These are phyloP conservation scores for Hyaloscypha hepaticicola DNA, from an alignment of 495 filamentous ascomycete species.

Conservation along the genomic window DNA sequence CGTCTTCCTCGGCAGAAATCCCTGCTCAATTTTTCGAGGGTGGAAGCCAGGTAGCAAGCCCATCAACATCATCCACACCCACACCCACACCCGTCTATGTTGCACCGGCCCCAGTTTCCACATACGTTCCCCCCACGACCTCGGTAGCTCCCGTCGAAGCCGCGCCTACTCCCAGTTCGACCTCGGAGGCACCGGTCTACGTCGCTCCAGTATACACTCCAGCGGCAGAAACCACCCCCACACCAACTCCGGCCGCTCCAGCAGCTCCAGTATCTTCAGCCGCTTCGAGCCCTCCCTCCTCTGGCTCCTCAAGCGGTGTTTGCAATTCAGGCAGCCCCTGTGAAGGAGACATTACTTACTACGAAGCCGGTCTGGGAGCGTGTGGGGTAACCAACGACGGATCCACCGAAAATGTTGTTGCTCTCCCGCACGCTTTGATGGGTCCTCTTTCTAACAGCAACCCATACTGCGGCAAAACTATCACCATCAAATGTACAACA, in stretches of 20 bases:
- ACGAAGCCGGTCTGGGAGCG: slow-evolving; percentile 28
- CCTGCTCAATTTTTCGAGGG: slow-evolving; percentile 46
- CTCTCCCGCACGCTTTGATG: slow-evolving; percentile 43
- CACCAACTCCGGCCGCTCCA: slow-evolving; percentile 30
- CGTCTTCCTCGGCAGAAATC: slow-evolving; percentile 19
- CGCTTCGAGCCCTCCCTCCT: slow-evolving; percentile 2
- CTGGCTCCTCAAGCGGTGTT: slow-evolving; percentile 16
- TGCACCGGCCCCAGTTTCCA: slow-evolving; percentile 24
- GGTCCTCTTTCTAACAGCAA: slow-evolving; percentile 52
- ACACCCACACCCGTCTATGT: slow-evolving; percentile 17
- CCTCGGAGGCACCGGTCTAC: background rate
- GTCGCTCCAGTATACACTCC: slow-evolving; percentile 5
- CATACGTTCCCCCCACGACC: slow-evolving; percentile 19
- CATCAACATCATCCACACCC: background rate
- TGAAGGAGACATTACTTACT: slow-evolving; percentile 31
- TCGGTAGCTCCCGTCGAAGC: background rate
- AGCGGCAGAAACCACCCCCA: slow-evolving; percentile 11
- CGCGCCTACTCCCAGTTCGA: slow-evolving; percentile 7
- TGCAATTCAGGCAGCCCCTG: slow-evolving; percentile 28
- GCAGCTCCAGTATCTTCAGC: slow-evolving; percentile 11
- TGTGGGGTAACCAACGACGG: slow-evolving; percentile 30
- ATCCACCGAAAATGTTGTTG: slow-evolving; percentile 27
- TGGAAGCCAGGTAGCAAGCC: background rate
- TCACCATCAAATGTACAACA: slow-evolving; percentile 50
- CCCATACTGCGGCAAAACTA: slow-evolving; percentile 63